Percentiles rank a stretch among this genome's conserved stretches.
Conservation (phyloP, 2,329 filamentous ascomycete genomes). For the Colletotrichum musicola region DNA sequence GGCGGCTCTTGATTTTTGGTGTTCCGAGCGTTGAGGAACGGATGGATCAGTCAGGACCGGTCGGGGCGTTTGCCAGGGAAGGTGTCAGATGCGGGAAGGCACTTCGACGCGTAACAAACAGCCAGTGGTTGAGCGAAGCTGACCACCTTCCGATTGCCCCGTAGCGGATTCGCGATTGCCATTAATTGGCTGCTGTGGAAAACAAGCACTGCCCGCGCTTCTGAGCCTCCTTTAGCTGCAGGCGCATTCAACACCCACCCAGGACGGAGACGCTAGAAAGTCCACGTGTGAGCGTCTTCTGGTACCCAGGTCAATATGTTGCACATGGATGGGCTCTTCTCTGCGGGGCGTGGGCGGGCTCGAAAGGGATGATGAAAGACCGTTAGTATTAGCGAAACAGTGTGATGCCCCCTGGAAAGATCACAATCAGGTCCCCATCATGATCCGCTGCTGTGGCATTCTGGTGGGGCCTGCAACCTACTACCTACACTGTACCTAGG, state of each 20-base stretch:
- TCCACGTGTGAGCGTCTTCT: conserved; percentile 16
- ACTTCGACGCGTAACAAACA: conserved; percentile 17
- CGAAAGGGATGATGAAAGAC: conserved; percentile 17
- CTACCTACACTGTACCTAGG: not conserved
- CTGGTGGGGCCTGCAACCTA: conserved; percentile 12
- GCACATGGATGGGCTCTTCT: conserved; percentile 2
- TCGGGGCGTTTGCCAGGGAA: conserved; percentile 23
- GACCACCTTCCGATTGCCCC: conserved; percentile 1
- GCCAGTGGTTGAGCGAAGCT: not conserved
- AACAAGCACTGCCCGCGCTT: not conserved
- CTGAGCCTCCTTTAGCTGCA: not conserved
- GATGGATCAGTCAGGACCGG: conserved; percentile 19
- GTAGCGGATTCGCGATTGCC: conserved; percentile 18
- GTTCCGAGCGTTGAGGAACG: conserved; percentile 25
- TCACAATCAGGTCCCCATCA: conserved; percentile 15
- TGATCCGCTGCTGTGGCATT: conserved; percentile 24
- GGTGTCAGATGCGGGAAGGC: not conserved
- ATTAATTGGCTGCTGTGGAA: conserved; percentile 14
- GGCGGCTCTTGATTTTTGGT: conserved; percentile 29
- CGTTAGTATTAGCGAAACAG: conserved; percentile 6
- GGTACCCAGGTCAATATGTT: not conserved
- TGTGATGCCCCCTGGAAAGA: not conserved
- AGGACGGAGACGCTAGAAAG: not conserved
- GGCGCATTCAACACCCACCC: not conserved
- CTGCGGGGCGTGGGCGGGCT: not conserved